These are phyloP conservation scores for Thraustochytrium sp. DNA, from an alignment of 352 stramenopile species.

Conservation along the genomic window DNA sequence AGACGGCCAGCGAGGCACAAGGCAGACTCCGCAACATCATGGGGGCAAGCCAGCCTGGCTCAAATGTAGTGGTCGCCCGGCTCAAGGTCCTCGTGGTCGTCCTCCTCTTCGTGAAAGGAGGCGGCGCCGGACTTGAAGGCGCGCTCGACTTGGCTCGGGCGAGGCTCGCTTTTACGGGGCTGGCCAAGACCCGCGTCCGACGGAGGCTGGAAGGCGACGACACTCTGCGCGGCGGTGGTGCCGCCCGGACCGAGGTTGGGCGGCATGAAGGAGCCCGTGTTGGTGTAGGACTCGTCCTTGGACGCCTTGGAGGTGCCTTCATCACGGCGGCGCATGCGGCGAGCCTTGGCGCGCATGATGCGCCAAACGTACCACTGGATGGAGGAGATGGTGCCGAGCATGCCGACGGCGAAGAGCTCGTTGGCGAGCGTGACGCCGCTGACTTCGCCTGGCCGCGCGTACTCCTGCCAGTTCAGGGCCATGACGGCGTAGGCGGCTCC, in stretches of 20 bases:
- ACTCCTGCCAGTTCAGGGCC: neutral
- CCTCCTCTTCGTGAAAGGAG: neutral
- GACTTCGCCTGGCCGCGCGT: neutral
- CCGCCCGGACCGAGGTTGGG: neutral
- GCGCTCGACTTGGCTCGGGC: too few relatives aligned
- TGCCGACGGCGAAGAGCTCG: neutral
- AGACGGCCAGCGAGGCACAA: too few relatives aligned
- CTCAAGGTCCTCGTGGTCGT: neutral
- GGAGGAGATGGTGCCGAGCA: neutral
- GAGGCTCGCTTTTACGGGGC: too few relatives aligned
- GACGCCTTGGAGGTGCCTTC: neutral
- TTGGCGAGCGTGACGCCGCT: neutral
- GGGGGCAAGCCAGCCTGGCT: too few relatives aligned
- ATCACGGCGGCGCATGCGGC: neutral
- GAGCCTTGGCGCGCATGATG: neutral
- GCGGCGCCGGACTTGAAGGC: neutral
- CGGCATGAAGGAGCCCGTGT: neutral
- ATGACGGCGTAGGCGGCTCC: neutral
- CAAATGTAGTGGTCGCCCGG: neutral
- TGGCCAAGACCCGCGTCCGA: neutral
- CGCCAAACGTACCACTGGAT: constrained; percentile 11
- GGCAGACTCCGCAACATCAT: too few relatives aligned
- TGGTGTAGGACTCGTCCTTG: neutral
- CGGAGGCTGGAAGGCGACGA: neutral
- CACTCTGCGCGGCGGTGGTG: neutral